phyloP scores from a whole-genome alignment of 805 yeast genomes.

The Saitoella complicata region DNA sequence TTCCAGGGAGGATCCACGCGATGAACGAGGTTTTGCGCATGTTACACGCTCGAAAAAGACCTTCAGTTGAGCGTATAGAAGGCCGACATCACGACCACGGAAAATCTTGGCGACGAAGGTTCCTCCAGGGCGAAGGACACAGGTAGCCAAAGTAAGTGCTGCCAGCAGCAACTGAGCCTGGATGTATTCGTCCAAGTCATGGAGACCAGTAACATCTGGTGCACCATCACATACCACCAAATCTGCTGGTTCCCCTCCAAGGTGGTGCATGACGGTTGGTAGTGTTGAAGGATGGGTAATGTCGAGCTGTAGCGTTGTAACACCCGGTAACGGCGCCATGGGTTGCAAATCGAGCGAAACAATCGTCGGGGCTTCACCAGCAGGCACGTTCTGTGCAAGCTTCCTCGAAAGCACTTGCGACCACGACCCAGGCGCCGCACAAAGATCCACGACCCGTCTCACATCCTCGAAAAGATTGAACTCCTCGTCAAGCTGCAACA shows the following conservation, averaged over 20 bases:
- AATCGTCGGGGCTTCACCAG: constrained; percentile 40
- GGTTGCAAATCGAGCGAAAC: constrained; percentile 96
- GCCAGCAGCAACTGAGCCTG: constrained; percentile 88
- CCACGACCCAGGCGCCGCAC: constrained; percentile 99
- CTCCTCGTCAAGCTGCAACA: constrained; percentile 79
- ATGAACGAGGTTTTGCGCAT: constrained; percentile 92
- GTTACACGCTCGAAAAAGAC: constrained; percentile 69
- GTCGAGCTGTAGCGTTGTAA: constrained; percentile 84
- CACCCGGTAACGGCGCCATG: constrained; percentile 90
- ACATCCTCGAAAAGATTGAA: constrained; percentile 63
- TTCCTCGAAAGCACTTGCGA: constrained; percentile 78
- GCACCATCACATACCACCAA: constrained; percentile 57
- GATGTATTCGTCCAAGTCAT: constrained; percentile 89
- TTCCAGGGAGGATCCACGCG: constrained; percentile 87
- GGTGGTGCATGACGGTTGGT: constrained; percentile 53
- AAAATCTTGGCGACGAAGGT: constrained; percentile 90
- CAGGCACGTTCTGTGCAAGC: constrained; percentile 25
- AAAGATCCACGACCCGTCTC: constrained; percentile 77
- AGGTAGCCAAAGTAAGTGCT: constrained; percentile 82
- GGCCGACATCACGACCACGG: constrained; percentile 88
- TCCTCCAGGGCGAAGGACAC: constrained; percentile 78
- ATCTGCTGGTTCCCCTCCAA: constrained; percentile 88
- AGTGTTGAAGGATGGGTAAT: constrained; percentile 91
- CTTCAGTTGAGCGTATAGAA: constrained; percentile 83
- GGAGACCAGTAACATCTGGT: constrained; percentile 95